Conservation (phyloP, 2,329 filamentous ascomycete genomes). For the Fonsecaea monophora region DNA sequence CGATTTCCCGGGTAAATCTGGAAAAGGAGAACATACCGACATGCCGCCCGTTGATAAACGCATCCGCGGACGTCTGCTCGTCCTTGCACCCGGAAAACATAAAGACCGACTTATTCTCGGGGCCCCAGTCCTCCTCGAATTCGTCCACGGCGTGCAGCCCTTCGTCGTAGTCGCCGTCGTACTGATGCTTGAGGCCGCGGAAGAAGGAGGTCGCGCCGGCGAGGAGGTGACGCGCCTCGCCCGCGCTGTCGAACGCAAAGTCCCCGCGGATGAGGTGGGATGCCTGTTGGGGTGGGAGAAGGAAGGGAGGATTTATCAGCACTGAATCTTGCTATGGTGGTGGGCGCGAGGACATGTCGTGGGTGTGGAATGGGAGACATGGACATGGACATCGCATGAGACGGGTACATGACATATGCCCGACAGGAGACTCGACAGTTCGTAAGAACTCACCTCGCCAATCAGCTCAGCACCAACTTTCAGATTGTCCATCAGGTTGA, state of each 20-base stretch:
- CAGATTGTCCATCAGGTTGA: conserved; percentile 63
- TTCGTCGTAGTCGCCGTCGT: conserved; percentile 54
- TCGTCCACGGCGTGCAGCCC: conserved; percentile 52
- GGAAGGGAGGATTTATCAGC: background rate
- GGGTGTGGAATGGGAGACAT: too few relatives aligned
- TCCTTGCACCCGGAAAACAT: conserved; percentile 61
- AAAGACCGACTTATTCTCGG: conserved; percentile 56
- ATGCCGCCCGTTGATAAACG: conserved; percentile 52
- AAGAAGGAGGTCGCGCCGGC: conserved; percentile 63
- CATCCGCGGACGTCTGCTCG: conserved; percentile 60
- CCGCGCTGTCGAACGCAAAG: conserved; percentile 50
- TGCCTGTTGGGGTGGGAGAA: conserved; percentile 16
- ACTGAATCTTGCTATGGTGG: too few relatives aligned
- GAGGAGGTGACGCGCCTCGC: conserved; percentile 60
- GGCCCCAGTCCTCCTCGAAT: conserved; percentile 51
- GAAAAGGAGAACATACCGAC: conserved; percentile 31
- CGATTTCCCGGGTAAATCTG: conserved; percentile 15
- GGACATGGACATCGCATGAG: background rate
- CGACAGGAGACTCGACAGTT: background rate
- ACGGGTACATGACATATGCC: background rate
- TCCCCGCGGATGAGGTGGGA: conserved; percentile 56
- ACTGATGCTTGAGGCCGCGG: conserved; percentile 45
- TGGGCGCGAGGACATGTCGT: too few relatives aligned
- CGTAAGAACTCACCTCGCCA: conserved; percentile 51
- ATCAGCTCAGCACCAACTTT: conserved; percentile 59